Conservation (phyloP, 257 asterid genomes). For the Ajuga chamaepitys region DNA sequence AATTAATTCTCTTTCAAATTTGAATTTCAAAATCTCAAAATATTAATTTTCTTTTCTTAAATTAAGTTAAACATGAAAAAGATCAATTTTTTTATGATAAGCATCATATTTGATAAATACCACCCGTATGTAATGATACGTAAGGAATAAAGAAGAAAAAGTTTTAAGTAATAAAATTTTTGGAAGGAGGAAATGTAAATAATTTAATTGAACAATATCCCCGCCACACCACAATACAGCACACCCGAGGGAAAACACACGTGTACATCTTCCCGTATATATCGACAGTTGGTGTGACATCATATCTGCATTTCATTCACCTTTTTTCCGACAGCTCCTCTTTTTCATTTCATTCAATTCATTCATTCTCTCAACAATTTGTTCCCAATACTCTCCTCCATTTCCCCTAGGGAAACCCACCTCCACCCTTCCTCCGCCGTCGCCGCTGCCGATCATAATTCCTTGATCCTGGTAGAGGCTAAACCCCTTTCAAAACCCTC, state of each 20-base stretch:
- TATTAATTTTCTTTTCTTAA: too few species aligned
- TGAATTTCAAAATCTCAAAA: too few species aligned
- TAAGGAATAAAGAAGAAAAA: too few species aligned
- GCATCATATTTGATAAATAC: too few species aligned
- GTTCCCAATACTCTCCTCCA: neutral
- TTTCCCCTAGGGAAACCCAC: neutral
- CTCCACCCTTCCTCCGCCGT: conserved; percentile 12
- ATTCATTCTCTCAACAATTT: neutral
- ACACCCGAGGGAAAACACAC: neutral
- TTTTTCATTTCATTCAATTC: neutral
- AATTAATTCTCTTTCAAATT: too few species aligned
- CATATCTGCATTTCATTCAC: neutral
- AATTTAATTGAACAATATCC: too few species aligned
- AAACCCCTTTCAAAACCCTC: conserved; percentile 1
- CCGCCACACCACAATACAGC: too few species aligned
- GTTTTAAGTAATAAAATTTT: too few species aligned
- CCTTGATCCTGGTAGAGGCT: neutral
- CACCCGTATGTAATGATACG: too few species aligned
- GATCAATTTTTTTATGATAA: too few species aligned
- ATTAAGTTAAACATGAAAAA: too few species aligned
- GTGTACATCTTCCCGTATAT: neutral
- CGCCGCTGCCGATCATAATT: conserved; percentile 7
- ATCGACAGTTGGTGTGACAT: neutral
- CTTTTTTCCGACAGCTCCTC: neutral
- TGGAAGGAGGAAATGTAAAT: too few species aligned